phyloP scores from a whole-genome alignment of 2,329 filamentous ascomycete species.

The Trichoderma citrinoviride region DNA sequence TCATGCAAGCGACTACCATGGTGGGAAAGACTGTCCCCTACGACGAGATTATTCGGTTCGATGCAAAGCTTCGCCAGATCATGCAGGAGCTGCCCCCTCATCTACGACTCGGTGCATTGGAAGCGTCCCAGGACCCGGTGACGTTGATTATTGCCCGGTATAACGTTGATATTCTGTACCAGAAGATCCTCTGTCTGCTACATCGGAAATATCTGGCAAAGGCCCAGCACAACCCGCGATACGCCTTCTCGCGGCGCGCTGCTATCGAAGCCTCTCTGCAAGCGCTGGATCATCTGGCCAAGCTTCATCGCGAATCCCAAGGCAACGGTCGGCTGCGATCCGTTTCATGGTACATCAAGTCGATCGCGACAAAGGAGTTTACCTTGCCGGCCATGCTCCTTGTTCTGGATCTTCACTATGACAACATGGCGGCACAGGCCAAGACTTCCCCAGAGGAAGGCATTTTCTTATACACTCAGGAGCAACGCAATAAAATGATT shows the following conservation, averaged over 20 bases:
- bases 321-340: slow-evolving; percentile 68
- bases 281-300: slow-evolving; percentile 73
- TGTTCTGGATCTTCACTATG: slow-evolving; percentile 76
- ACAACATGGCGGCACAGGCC: slow-evolving; percentile 48
- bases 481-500: slow-evolving; percentile 72
- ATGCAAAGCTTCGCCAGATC: slow-evolving; percentile 59
- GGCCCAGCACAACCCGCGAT: slow-evolving; percentile 74
- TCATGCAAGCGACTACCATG: slow-evolving; percentile 62
- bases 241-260: slow-evolving; percentile 76
- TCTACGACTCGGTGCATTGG: slow-evolving; percentile 70
- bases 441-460: slow-evolving; percentile 42
- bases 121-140: slow-evolving; percentile 75
- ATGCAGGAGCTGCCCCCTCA: slow-evolving; percentile 73
- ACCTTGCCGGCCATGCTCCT: slow-evolving; percentile 82
- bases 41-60: slow-evolving; percentile 62
- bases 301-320: slow-evolving; percentile 71
- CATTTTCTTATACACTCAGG: slow-evolving; percentile 54
- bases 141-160: slow-evolving; percentile 83
- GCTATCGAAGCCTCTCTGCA: slow-evolving; percentile 86
- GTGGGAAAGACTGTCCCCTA: slow-evolving; percentile 57
- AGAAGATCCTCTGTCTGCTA: slow-evolving; percentile 84
- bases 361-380: slow-evolving; percentile 80
- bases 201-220: slow-evolving; percentile 84
- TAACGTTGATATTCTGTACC: slow-evolving; percentile 78
- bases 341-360: slow-evolving; percentile 75